Conservation (phyloP, 73 alveolate species). For the Paraurostyla sp. region DNA sequence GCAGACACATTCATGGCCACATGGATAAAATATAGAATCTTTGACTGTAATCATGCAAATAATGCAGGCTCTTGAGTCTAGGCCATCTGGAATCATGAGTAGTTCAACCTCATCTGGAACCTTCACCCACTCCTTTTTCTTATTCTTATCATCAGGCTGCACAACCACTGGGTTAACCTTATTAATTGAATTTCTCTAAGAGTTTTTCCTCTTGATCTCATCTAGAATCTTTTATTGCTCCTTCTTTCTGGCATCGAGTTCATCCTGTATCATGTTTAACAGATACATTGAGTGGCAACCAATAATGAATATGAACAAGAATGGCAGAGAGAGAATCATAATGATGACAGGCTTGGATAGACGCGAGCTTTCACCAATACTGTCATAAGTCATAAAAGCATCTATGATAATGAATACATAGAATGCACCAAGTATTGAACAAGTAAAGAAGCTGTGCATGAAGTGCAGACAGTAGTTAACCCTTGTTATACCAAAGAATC, state of each 20-base stretch:
- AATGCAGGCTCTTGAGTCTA: not conserved
- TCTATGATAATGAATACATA: not conserved
- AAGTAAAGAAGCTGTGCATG: constrained; percentile 33
- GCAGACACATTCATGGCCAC: constrained; percentile 62
- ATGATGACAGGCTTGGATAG: too few relatives aligned
- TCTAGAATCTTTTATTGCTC: not conserved
- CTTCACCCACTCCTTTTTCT: too few relatives aligned
- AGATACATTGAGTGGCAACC: constrained; percentile 58
- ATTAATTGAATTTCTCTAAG: not conserved
- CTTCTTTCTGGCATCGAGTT: constrained; percentile 2
- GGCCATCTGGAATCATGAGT: constrained; percentile 15
- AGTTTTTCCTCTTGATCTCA: not conserved
- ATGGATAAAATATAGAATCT: constrained; percentile 57
- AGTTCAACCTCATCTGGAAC: constrained; percentile 3
- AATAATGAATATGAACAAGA: constrained; percentile 32
- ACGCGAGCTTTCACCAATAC: not conserved
- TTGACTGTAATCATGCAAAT: constrained; percentile 33
- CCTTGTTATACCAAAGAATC: constrained; percentile 30
- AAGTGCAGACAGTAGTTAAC: not conserved
- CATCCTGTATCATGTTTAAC: constrained; percentile 9
- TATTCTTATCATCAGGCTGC: too few relatives aligned
- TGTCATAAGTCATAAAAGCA: not conserved
- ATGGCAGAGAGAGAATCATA: constrained; percentile 40
- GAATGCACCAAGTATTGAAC: constrained; percentile 54
- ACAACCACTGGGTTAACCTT: too few relatives aligned